Evolutionary conservation across 2,329 filamentous ascomycete genomes (phyloP).

Genomic region (Epichloe sibirici): DNA sequence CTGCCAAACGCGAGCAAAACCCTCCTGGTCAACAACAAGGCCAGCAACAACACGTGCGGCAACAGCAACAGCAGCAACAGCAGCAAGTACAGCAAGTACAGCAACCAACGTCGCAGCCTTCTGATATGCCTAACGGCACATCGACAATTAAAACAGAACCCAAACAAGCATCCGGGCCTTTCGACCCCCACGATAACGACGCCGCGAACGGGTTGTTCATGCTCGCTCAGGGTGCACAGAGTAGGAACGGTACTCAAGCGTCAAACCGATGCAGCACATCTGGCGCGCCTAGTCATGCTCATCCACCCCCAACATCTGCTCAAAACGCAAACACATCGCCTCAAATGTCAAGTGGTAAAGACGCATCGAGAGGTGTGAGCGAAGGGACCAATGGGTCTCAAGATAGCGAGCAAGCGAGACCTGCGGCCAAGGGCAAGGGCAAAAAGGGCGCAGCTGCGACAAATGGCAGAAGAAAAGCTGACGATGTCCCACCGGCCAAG

Average conservation of each 20-base stretch:
- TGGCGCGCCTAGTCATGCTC: conserved; percentile 37
- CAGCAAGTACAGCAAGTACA: conserved; percentile 14
- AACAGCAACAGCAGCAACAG: conserved; percentile 27
- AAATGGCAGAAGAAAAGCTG: conserved; percentile 69
- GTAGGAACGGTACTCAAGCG: conserved; percentile 45
- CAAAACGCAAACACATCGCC: conserved; percentile 32
- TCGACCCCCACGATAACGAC: conserved; percentile 85
- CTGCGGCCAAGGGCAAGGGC: conserved; percentile 51
- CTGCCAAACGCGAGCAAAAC: conserved; percentile 44
- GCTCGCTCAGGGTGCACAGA: conserved; percentile 64
- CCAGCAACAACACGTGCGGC: conserved; percentile 8
- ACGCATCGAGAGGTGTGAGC: conserved; percentile 43
- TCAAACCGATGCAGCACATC: conserved; percentile 34
- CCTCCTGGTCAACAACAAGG: conserved; percentile 14
- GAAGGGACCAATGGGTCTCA: conserved; percentile 64
- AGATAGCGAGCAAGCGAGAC: conserved; percentile 56
- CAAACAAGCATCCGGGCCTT: conserved; percentile 49
- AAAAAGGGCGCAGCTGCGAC: conserved; percentile 49
- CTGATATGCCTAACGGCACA: conserved; percentile 33
- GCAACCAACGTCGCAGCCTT: conserved; percentile 39
- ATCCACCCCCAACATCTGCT: conserved; percentile 27
- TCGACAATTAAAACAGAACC: conserved; percentile 31
- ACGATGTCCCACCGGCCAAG: conserved; percentile 49
- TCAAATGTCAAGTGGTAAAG: conserved; percentile 37
- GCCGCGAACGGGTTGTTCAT: conserved; percentile 90